A percentile compares a stretch with the other conserved stretches of the same genome.
phyloP scores from a whole-genome alignment of 345 rosid species.

The Gossypioides kirkii region DNA sequence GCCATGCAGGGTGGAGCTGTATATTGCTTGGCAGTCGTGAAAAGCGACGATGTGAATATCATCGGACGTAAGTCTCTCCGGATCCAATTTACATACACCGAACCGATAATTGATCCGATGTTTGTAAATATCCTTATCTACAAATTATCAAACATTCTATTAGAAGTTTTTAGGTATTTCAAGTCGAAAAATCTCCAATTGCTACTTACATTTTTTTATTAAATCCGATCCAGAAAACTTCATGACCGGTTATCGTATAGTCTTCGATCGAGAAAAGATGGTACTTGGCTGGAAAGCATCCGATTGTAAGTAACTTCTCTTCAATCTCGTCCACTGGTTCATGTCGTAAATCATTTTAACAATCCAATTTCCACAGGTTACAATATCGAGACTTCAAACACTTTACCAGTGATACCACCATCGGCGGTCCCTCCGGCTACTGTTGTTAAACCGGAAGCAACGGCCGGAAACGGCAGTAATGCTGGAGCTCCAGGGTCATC shows the following conservation, averaged over 20 bases:
- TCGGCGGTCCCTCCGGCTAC: slow-evolving; percentile 43
- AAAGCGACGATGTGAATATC: slow-evolving; percentile 60
- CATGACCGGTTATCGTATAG: slow-evolving; percentile 52
- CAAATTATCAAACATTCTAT: background rate
- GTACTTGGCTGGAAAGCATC: slow-evolving; percentile 54
- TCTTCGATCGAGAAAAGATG: slow-evolving; percentile 52
- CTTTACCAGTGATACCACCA: slow-evolving; percentile 35
- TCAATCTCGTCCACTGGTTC: background rate
- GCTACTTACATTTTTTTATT: background rate
- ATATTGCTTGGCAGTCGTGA: slow-evolving; percentile 72
- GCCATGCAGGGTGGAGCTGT: slow-evolving; percentile 23
- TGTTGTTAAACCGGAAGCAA: slow-evolving; percentile 61
- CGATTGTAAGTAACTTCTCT: slow-evolving; percentile 37
- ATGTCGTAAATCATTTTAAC: background rate
- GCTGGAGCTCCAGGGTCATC: slow-evolving; percentile 20
- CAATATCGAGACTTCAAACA: slow-evolving; percentile 21
- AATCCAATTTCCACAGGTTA: slow-evolving; percentile 32
- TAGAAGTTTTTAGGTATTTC: background rate
- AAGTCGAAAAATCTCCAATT: background rate
- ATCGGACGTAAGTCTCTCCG: slow-evolving; percentile 80
- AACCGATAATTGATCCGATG: background rate
- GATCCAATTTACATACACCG: background rate
- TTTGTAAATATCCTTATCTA: background rate
- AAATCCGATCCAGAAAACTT: slow-evolving; percentile 49
- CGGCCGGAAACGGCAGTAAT: slow-evolving; percentile 22